These are phyloP conservation scores for Bullera alba DNA, from an alignment of 768 basidiomycete species.

Conservation along the genomic window DNA sequence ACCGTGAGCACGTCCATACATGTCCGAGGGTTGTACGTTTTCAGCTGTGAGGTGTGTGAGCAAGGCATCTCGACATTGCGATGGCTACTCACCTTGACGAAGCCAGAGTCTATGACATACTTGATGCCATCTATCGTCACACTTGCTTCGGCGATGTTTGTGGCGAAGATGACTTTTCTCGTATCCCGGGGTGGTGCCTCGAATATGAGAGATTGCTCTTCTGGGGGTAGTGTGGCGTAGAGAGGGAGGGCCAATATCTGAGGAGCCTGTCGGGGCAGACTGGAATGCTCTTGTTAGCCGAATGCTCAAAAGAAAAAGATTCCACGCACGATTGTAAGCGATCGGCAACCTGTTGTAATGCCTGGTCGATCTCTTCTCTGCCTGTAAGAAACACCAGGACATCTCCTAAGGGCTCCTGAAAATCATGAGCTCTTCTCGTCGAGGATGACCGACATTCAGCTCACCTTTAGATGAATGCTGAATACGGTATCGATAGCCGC, in stretches of 20 bases:
- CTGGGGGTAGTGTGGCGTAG: slow-evolving; percentile 79
- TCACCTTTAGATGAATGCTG: slow-evolving; percentile 81
- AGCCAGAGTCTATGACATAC: slow-evolving; percentile 88
- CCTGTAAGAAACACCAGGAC: slow-evolving; percentile 91
- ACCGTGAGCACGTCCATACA: slow-evolving; percentile 75
- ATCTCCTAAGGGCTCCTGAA: slow-evolving; percentile 74
- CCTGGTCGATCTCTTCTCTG: slow-evolving; percentile 89
- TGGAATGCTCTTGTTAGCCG: slow-evolving; percentile 38
- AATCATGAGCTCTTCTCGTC: background rate
- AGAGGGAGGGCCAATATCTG: slow-evolving; percentile 66
- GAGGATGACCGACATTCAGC: slow-evolving; percentile 8
- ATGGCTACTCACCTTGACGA: slow-evolving; percentile 67
- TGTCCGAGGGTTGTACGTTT: slow-evolving; percentile 80
- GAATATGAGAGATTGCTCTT: slow-evolving; percentile 83
- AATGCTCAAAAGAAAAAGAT: background rate
- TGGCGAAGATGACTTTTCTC: slow-evolving; percentile 84
- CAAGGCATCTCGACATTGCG: background rate
- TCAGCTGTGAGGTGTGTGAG: slow-evolving; percentile 54
- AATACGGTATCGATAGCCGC: slow-evolving; percentile 88
- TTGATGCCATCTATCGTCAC: slow-evolving; percentile 94
- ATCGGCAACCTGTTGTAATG: slow-evolving; percentile 71
- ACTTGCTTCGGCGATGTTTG: slow-evolving; percentile 96
- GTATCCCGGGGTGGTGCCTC: slow-evolving; percentile 64
- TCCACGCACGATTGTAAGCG: slow-evolving; percentile 63
- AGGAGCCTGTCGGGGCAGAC: slow-evolving; percentile 51